A percentile compares a stretch with the other conserved stretches of the same genome.
Conservation (phyloP, 495 filamentous ascomycete species). For the Trichoderma asperelloides region DNA sequence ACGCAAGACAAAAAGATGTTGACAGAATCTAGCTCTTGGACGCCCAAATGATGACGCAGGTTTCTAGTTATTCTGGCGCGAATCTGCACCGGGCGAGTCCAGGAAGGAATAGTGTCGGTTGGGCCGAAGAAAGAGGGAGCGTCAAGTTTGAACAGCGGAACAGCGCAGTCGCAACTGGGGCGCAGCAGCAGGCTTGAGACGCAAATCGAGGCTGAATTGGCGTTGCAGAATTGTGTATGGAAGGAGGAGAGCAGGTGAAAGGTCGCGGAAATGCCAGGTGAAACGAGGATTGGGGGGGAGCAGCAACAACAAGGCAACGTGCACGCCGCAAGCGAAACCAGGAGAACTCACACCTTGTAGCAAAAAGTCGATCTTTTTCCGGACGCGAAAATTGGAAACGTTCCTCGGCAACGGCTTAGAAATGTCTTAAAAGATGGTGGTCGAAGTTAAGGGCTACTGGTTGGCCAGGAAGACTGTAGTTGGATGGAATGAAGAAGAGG, state of each 20-base stretch:
- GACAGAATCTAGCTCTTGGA: background rate
- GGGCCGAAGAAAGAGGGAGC: background rate
- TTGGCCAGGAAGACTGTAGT: background rate
- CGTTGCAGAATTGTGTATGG: background rate
- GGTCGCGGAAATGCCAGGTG: background rate
- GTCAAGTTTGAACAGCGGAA: background rate
- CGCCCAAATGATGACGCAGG: background rate
- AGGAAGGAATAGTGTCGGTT: background rate
- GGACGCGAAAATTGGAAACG: background rate
- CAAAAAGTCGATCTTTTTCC: conserved; percentile 5
- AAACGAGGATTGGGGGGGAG: background rate
- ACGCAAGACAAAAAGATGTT: background rate
- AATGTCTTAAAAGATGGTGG: conserved; percentile 6
- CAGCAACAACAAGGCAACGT: background rate
- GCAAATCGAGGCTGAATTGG: background rate
- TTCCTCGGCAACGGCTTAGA: conserved; percentile 2
- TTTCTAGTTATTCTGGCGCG: background rate
- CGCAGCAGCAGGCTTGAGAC: background rate
- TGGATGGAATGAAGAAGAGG: background rate
- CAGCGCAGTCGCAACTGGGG: background rate
- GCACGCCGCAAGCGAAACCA: conserved; percentile 6
- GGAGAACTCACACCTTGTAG: conserved; percentile 7
- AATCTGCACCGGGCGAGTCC: background rate
- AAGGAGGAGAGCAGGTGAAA: background rate
- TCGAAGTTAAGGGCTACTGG: background rate